A percentile compares a stretch with the other conserved stretches of the same genome.
Conservation (phyloP, 1,139 yeast species). For the Yamadazyma dendronema region DNA sequence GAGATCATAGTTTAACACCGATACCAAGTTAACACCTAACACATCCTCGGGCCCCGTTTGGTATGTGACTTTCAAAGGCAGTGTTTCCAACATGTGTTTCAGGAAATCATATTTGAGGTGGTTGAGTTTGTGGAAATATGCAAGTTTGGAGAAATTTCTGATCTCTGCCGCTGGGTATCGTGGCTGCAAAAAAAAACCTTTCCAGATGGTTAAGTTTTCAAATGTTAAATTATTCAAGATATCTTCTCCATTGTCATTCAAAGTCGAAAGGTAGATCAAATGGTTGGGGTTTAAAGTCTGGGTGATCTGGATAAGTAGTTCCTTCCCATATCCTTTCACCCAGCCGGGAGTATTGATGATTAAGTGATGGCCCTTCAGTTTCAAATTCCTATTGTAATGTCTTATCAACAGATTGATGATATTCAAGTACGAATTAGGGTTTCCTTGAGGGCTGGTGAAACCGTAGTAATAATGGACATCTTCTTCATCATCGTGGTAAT, state of each 20-base stretch:
- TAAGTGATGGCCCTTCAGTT: constrained; percentile 40
- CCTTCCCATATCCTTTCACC: constrained; percentile 86
- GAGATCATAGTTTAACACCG: constrained; percentile 34
- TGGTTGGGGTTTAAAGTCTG: constrained; percentile 51
- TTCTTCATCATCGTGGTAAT: constrained; percentile 12
- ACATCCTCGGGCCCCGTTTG: constrained; percentile 18
- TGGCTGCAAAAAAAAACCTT: constrained; percentile 31
- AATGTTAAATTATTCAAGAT: constrained; percentile 23
- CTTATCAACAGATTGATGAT: constrained; percentile 44
- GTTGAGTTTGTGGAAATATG: constrained; percentile 50
- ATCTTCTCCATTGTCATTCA: constrained; percentile 24
- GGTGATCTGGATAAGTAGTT: constrained; percentile 54
- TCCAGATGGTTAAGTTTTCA: constrained; percentile 19
- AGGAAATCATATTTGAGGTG: constrained; percentile 41
- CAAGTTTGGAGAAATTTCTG: constrained; percentile 48
- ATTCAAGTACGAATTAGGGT: constrained; percentile 56
- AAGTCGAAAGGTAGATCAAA: constrained; percentile 37
- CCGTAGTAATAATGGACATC: constrained; percentile 58
- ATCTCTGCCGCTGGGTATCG: constrained; percentile 52
- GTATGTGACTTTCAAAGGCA: constrained; percentile 54
- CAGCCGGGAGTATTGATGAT: constrained; percentile 89
- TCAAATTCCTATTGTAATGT: constrained; percentile 24
- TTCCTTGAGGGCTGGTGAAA: constrained; percentile 67
- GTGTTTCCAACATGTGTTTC: constrained; percentile 39
- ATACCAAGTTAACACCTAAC: constrained; percentile 36